Conservation (phyloP, 345 rosid species). For the Excoecaria agallocha region DNA sequence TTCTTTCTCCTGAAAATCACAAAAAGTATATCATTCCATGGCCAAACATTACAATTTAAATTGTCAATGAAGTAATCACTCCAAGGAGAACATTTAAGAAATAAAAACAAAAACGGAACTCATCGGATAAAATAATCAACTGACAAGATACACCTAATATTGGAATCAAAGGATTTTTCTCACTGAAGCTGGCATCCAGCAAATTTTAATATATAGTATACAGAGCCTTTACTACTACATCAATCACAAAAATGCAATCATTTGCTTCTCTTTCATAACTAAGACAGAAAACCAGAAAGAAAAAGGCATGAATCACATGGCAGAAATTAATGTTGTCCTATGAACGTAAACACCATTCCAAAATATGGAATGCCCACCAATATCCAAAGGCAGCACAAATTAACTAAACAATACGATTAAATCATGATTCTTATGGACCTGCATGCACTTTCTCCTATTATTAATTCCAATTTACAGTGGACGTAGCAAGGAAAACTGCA, state of each 20-base stretch:
- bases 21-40: slow-evolving; percentile 9
- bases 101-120: too few relatives aligned
- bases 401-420: not conserved
- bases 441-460: not conserved
- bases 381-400: not conserved
- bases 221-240: not conserved
- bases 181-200: not conserved
- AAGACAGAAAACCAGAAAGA: not conserved
- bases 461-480: not conserved
- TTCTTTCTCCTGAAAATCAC: slow-evolving; percentile 43
- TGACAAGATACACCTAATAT: not conserved
- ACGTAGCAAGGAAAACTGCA: not conserved
- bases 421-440: not conserved
- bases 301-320: not conserved
- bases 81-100: not conserved
- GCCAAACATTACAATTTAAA: not conserved
- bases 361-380: not conserved
- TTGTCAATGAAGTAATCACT: not conserved
- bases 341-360: not conserved
- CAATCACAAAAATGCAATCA: not conserved
- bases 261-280: not conserved
- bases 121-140: not conserved
- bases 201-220: not conserved
- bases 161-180: not conserved
- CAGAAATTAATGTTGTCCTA: not conserved